Base-by-base conservation (phyloP, 352 stramenopile species). In the Phytopythium kandeliae region DNA sequence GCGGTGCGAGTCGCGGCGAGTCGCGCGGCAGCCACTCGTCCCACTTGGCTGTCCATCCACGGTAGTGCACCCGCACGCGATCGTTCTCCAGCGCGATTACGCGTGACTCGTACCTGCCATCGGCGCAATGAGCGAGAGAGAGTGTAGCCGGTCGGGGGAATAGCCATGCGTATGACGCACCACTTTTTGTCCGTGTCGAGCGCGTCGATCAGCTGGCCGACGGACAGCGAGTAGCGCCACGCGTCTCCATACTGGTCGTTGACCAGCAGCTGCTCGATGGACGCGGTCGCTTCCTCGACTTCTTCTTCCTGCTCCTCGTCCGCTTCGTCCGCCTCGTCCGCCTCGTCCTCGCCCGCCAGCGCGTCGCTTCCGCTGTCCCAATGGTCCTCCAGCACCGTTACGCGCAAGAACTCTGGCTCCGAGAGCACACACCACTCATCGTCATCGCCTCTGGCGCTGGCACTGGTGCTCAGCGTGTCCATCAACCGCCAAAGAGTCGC, bases 11-110 rank as follows among this genome's bases (percentile, higher is more conserved):
- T 9, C 95, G 78, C 15, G 78, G 55, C 12, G 95, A 98, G 54
- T 90, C 74, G 28, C 77, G 85, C 7, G 74, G 58, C 24, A 99
- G 69, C 93, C 94, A 98, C 66, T 99, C 95, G 67, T 99, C 95
- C 96, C 96, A 99, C 54, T 96, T 92, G 12, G 81, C 55, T 3
- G 96, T 97, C 96, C 96, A 99, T 8, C 96, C 96, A 51, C 97
- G 97, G 62, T 98, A 99, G 63, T 98, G 95, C 30, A 99, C 85
- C 30, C 94, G 71, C 30, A 98, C 69, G 4, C 82, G 60, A 6
- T 26, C 62, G 1, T 62, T 37, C 2, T 65, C 55, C 26, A 79
- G n/a, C 1, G 62, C 68, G 3, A 90, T 55, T 17, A 92, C 58
- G 7, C 74, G 65, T 17, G 78, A 85, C 38, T 94, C 83, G 35